These are phyloP conservation scores for Colletotrichum limetticola DNA, from an alignment of 2,329 filamentous ascomycete species.

Conservation along the genomic window DNA sequence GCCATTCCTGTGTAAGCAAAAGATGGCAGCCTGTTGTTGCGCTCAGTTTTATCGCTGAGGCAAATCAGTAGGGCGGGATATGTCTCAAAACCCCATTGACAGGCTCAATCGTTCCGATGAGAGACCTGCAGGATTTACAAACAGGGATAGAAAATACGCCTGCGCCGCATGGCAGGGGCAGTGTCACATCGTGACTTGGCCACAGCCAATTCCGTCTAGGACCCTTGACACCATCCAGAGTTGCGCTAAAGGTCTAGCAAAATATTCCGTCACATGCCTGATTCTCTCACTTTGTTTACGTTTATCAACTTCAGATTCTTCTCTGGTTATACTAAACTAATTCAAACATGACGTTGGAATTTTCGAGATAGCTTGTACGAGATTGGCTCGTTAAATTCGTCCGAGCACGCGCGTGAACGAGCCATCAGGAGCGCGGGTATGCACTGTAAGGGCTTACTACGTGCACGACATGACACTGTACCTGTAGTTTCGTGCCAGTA, in stretches of 20 bases:
- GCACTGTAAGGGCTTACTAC: background rate
- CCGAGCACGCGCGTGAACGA: background rate
- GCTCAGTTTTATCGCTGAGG: background rate
- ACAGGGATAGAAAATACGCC: background rate
- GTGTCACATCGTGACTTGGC: background rate
- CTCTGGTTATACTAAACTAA: background rate
- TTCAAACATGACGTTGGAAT: background rate
- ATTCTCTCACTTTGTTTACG: background rate
- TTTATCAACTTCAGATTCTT: background rate
- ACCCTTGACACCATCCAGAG: background rate
- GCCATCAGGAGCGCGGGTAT: background rate
- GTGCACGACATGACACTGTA: background rate
- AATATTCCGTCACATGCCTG: background rate
- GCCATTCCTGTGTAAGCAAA: background rate
- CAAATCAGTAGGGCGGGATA: background rate
- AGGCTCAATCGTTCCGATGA: background rate
- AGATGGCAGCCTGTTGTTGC: background rate
- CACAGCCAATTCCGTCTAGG: background rate
- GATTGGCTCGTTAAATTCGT: background rate
- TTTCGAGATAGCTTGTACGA: background rate
- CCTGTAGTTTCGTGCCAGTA: background rate
- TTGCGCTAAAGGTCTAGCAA: too few species aligned
- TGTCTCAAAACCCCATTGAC: too few species aligned
- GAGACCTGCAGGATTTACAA: background rate
- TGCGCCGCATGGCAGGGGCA: background rate